Base-by-base conservation (phyloP, 2,329 filamentous ascomycete genomes). In the Leptodontidium sp. region DNA sequence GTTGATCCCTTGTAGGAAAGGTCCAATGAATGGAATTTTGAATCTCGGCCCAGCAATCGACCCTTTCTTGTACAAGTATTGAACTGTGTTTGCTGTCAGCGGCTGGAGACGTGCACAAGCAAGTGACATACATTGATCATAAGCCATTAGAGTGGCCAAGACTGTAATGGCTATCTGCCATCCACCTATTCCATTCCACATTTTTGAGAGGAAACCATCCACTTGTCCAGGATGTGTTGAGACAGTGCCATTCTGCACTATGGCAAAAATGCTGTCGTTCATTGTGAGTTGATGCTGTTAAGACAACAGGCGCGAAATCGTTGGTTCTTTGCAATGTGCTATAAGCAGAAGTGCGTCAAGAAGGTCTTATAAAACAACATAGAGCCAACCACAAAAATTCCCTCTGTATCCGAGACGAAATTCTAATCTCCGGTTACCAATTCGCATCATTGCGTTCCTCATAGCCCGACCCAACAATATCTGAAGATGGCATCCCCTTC, bases 1-100 rank as follows among this genome's bases (percentile, higher is more conserved):
- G 74, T 92, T 85, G 38, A 94, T 84, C 2, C 90, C 91, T 76
- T 93, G 86, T 29, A 94, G 81, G 78, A 94, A 94, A 0, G 92
- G 92, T 1, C 92, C 92, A 79, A 93, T 90, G 74, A 91, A 86
- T 0, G 89, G 89, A 45, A 90, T 85, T 76, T 91, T 91, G 83
- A 88, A 87, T 32, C 79, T 75, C 15, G 89, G 88, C 2, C 89
- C 89, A n/a, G 87, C 83, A 67, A 91, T 89, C 0, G 85, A 81
- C 15, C 88, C 87, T 73, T 91, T 91, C 32, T 84, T 82, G 75
- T 81, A 85, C 72, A 90, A 82, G 73, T 91, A 91, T 76, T 84
- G 84, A 71, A 85, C 88, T 90, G 6, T 5, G n/a, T n/a, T 47
- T 47, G 12, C 4, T 17, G 12, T 47, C 15, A 58, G 55, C 21